A percentile compares a stretch with the other conserved stretches of the same genome.
phyloP scores from a whole-genome alignment of 202 grass and related monocot species.

The Tripidium arundinaceum region DNA sequence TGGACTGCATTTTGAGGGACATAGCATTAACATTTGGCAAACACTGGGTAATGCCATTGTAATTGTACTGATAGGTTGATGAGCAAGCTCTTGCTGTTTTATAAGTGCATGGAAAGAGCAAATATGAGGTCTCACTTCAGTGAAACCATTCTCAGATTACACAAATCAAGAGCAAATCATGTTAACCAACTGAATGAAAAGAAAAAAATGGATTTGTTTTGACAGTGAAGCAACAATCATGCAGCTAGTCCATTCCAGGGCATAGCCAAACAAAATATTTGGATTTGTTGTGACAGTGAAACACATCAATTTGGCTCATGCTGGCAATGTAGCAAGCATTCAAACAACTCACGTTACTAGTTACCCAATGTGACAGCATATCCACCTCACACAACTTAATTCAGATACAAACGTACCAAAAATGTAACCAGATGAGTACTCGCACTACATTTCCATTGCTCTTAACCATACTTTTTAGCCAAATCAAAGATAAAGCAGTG shows the following conservation, averaged over 20 bases:
- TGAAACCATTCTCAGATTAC: background rate
- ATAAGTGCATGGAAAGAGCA: background rate
- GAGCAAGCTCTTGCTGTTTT: background rate
- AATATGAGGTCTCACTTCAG: background rate
- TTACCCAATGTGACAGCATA: background rate
- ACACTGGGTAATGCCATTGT: background rate
- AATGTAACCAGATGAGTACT: constrained; percentile 18
- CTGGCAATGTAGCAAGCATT: background rate
- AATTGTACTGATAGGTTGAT: background rate
- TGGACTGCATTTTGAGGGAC: constrained; percentile 22
- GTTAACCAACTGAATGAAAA: background rate
- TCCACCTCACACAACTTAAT: background rate
- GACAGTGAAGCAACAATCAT: background rate
- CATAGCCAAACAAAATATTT: background rate
- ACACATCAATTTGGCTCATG: background rate
- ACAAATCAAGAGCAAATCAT: background rate
- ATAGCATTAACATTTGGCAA: background rate
- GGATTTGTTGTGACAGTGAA: background rate
- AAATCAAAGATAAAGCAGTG: background rate
- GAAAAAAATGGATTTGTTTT: no score
- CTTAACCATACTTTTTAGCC: background rate
- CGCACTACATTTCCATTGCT: constrained; percentile 25
- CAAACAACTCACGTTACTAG: background rate
- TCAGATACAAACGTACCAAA: constrained; percentile 27
- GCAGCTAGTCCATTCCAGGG: no score